phyloP scores from a whole-genome alignment of 2,329 filamentous ascomycete species.

The Raffaelea arxii region DNA sequence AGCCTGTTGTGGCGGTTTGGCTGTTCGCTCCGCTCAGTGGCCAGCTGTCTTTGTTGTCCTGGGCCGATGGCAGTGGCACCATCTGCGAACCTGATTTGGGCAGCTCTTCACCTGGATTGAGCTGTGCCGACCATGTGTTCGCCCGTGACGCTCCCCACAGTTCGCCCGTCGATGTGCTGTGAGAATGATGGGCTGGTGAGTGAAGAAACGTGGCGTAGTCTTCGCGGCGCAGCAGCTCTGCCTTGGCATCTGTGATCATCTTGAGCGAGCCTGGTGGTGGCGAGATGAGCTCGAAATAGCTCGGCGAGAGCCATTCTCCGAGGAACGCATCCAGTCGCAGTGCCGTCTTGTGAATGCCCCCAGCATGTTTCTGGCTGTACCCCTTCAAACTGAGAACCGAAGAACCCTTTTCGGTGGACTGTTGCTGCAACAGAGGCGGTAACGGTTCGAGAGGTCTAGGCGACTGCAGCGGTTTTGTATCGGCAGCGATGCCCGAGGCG shows the following conservation, averaged over 20 bases:
- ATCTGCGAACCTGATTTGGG: constrained; percentile 1
- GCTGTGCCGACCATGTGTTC: constrained; percentile 6
- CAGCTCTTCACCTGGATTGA: not conserved
- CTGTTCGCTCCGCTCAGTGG: constrained; percentile 14
- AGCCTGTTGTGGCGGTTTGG: constrained; percentile 33
- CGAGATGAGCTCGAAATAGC: constrained; percentile 88
- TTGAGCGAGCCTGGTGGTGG: constrained; percentile 76
- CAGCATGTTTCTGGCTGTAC: not conserved
- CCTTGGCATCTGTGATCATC: constrained; percentile 85
- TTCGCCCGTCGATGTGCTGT: constrained; percentile 21
- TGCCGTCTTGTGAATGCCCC: constrained; percentile 41
- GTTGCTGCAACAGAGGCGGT: not conserved
- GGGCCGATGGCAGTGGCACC: constrained; percentile 3
- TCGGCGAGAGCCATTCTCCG: constrained; percentile 88
- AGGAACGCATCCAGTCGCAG: constrained; percentile 86
- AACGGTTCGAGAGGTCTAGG: constrained; percentile 4
- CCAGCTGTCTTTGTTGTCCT: constrained; percentile 11
- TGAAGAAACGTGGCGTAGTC: constrained; percentile 47
- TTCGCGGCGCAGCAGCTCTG: constrained; percentile 68
- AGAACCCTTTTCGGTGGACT: not conserved
- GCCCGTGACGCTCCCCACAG: constrained; percentile 25
- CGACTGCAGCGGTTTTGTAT: constrained; percentile 22
- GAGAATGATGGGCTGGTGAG: constrained; percentile 23
- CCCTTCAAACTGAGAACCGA: not conserved
- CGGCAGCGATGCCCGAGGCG: constrained; percentile 71